Evolutionary conservation across 495 filamentous ascomycete species (phyloP), one percentile per base, ranked within the genome.

Genomic region (Penicillium canariense): DNA sequence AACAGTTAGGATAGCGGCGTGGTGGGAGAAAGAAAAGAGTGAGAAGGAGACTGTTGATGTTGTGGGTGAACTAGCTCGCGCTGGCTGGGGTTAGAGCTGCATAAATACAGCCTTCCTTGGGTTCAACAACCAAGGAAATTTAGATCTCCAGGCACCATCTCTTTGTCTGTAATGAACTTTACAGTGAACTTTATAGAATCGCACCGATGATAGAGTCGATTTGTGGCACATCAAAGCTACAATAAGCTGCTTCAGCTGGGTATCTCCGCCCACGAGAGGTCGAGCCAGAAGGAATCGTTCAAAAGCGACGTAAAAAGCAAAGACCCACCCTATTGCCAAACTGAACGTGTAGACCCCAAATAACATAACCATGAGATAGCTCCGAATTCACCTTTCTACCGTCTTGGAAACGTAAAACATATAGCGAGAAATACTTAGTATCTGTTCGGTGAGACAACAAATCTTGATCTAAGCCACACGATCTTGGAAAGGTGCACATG

Each of bases 401-500:
- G 4, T 25, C 38, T 14, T 23, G 4, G n/a, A 14, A 14, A 4
- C 23, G 5, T 14, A 4, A 5, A 3, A 25, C 10, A 25, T 3
- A 17, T 25, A 42, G 20, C 20, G 8, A 25, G 38, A 15, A 15
- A 20, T 12, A 25, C 11, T 42, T 3, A 5, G 10, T 12, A 5
- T 42, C 20, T 39, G 18, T 39, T 39, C 36, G 22, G 36, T 10
- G 22, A 39, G 17, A 11, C 20, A 1, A 30, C 15, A 27, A 18
- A 20, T 2, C 7, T 18, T 2, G 30, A 25, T 32, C 50, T 25
- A 63, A 5, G 15, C 53, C 15, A 54, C 61, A 3, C 71, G 71
- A 55, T 77, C 74, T 39, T 73, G 69, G 40, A 81, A 81, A 14
- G 77, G 77, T 25, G 77, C 76, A 47, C 61, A 40, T 5, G 74